phyloP scores from a whole-genome alignment of 2,329 filamentous ascomycete genomes.

The Huntiella moniliformis region DNA sequence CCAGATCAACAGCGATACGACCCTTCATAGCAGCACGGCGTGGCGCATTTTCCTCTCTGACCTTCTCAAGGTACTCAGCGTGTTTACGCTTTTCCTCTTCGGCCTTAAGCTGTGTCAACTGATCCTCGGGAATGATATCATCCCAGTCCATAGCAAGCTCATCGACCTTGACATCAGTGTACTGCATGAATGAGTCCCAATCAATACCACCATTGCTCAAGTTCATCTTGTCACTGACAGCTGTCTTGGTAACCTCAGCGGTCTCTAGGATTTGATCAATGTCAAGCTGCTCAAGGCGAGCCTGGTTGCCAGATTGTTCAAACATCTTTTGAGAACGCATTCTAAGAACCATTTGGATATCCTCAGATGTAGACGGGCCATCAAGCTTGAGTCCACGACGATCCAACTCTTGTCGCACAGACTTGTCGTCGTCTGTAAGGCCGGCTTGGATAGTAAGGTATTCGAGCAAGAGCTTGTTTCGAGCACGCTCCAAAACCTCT shows the following conservation, averaged over 20 bases:
- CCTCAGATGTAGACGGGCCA: conserved; percentile 78
- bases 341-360: conserved; percentile 92
- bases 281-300: conserved; percentile 89
- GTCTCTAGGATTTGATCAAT: conserved; percentile 95
- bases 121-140: conserved; percentile 88
- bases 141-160: conserved; percentile 73
- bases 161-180: conserved; percentile 93
- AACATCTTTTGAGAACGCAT: conserved; percentile 99
- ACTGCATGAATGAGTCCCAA: conserved; percentile 91
- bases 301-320: conserved; percentile 89
- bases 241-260: conserved; percentile 90
- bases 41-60: conserved; percentile 71
- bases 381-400: conserved; percentile 56
- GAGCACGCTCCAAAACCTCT: conserved; percentile 85
- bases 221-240: conserved; percentile 78
- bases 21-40: conserved; percentile 50
- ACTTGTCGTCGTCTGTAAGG: conserved; percentile 86
- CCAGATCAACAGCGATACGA: conserved; percentile 36
- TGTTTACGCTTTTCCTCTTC: conserved; percentile 74
- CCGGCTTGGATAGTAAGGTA: conserved; percentile 95
- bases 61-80: conserved; percentile 61
- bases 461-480: conserved; percentile 93
- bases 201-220: conserved; percentile 73
- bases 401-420: conserved; percentile 53
- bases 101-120: conserved; percentile 73